Evolutionary conservation across 2,329 filamentous ascomycete species (phyloP), one percentile per base, ranked within the genome.

Genomic region (Aspergillus pseudoviridinutans): DNA sequence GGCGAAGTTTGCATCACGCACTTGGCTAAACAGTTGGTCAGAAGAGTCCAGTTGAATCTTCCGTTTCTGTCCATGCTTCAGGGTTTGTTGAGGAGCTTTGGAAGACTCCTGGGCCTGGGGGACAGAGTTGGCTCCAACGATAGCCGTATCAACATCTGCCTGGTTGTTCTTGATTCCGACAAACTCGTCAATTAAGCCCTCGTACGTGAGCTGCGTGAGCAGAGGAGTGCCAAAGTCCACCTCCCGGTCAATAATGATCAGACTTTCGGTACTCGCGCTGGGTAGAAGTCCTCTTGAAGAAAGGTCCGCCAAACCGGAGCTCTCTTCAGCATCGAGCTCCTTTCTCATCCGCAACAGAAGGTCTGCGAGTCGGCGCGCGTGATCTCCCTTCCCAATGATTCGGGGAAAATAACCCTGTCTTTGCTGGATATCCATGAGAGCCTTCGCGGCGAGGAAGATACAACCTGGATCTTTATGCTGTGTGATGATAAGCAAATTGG

Each of bases 221-320:
- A 99, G 82, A 0, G 90, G 88, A 1, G 94, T 97, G 17, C 93
- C 91, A 68, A 94, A 92, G 73, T 99, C 94, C 55, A 96, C 89
- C 71, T 97, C 92, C 51, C 94, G 89, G 74, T 99, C 94, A 55
- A 99, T 92, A 59, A 99, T 89, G 67, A 99, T 92, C 58, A 97
- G 80, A 69, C 89, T 96, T 73, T 99, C 94, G 50, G 92, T 90
- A 6, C 87, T 87, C 10, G 89, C 89, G 73, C 94, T 97, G 12
- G 94, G 93, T 10, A 90, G 87, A 27, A 96, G 79, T 6, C 89
- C 89, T 49, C 83, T 84, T 8, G 79, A 76, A 2, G 80, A 80
- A 54, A 79, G 76, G 56, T 80, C 79, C 46, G 78, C 80, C 28
- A 80, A 77, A 57, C 87, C 87, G 57, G 78, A 81, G 47, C 83